phyloP scores from a whole-genome alignment of 176 grass and related monocot species.

The Ananas comosus region DNA sequence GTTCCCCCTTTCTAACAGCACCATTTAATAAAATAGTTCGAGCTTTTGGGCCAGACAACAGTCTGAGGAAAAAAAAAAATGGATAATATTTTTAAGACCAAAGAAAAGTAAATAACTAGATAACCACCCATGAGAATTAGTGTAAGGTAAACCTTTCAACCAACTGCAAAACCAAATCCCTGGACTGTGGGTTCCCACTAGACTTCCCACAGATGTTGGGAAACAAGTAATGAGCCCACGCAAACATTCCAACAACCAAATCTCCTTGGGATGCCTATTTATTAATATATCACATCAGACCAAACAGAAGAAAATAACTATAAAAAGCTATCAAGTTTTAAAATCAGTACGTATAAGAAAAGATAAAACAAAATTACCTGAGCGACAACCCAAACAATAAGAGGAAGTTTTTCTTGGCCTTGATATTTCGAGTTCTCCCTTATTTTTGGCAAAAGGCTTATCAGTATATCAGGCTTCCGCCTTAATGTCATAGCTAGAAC shows the following conservation, averaged over 20 bases:
- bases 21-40: constrained; percentile 70
- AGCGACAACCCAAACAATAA: constrained; percentile 70
- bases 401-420: constrained; percentile 78
- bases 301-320: too few relatives aligned
- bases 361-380: constrained; percentile 37
- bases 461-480: constrained; percentile 62
- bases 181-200: constrained; percentile 64
- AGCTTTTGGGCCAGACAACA: constrained; percentile 64
- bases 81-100: constrained; percentile 3
- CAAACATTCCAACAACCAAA: constrained; percentile 67
- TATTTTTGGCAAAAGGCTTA: constrained; percentile 47
- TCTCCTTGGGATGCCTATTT: constrained; percentile 78
- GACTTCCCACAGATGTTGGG: constrained; percentile 66
- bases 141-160: constrained; percentile 52
- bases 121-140: constrained; percentile 1
- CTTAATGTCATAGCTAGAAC: constrained; percentile 82
- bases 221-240: constrained; percentile 76
- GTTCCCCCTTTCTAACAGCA: constrained; percentile 86
- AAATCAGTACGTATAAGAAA: not conserved
- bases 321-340: not conserved
- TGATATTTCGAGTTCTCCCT: constrained; percentile 67
- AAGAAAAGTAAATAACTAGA: not conserved
- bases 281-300: too few relatives aligned
- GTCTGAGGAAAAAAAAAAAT: constrained; percentile 31
- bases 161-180: constrained; percentile 87